Evolutionary conservation across 495 filamentous ascomycete genomes (phyloP).

Genomic region (Podospora pseudoanserina): DNA sequence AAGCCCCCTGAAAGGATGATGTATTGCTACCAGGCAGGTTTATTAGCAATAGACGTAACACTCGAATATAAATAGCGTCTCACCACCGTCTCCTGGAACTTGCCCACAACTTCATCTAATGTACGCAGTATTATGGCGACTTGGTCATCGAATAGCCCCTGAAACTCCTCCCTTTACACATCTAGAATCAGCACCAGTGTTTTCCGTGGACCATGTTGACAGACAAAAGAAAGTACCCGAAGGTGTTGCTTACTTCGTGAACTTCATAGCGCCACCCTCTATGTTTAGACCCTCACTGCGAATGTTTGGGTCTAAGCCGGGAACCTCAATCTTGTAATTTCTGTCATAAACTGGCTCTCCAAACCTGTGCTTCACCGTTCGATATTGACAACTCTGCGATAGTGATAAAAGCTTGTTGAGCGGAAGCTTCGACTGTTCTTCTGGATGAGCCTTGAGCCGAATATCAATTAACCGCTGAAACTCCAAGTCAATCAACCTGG

Average conservation of each 20-base stretch:
- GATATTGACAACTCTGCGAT: slow-evolving; percentile 32
- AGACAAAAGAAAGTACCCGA: too few relatives aligned
- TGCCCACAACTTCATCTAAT: too few relatives aligned
- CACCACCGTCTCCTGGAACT: slow-evolving; percentile 33
- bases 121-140: too few relatives aligned
- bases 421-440: slow-evolving; percentile 26
- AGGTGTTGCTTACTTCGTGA: too few relatives aligned
- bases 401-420: slow-evolving; percentile 29
- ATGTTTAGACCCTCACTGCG: slow-evolving; percentile 37
- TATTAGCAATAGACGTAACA: background rate
- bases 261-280: slow-evolving; percentile 30
- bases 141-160: too few relatives aligned
- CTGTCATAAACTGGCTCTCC: slow-evolving; percentile 35
- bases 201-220: too few relatives aligned
- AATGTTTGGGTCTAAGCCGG: slow-evolving; percentile 38
- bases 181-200: too few relatives aligned
- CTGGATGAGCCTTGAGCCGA: slow-evolving; percentile 27
- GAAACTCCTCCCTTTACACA: too few relatives aligned
- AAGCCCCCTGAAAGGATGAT: slow-evolving; percentile 63
- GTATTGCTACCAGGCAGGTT: slow-evolving; percentile 36
- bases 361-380: slow-evolving; percentile 41
- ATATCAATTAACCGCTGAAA: slow-evolving; percentile 32
- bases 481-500: slow-evolving; percentile 36
- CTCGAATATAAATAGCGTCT: background rate
- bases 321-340: slow-evolving; percentile 30